Percentiles rank a stretch among this genome's conserved stretches.
Conservation (phyloP, 768 basidiomycete species). For the Termitomyces sp. region DNA sequence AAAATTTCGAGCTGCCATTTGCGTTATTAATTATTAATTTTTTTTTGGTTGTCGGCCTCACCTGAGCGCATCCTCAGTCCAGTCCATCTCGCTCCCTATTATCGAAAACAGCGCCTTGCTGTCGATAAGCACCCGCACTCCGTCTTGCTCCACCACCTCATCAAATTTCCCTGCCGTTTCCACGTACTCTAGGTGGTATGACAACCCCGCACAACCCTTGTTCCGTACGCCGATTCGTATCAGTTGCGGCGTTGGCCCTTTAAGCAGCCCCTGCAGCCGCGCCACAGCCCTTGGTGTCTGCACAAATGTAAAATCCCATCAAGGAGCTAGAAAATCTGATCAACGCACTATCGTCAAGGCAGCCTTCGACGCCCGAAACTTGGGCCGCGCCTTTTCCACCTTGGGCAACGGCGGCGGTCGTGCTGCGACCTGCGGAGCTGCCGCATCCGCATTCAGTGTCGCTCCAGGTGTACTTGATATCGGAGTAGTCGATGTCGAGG, state of each 20-base stretch:
- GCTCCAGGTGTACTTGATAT: conserved; percentile 25
- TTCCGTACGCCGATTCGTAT: conserved; percentile 95
- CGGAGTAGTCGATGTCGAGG: background rate
- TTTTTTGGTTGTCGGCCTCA: conserved; percentile 14
- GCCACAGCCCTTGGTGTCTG: conserved; percentile 79
- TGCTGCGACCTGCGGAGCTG: conserved; percentile 67
- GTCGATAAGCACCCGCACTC: conserved; percentile 90
- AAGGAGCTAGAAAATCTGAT: background rate
- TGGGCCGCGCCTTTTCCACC: conserved; percentile 56
- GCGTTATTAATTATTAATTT: too few relatives aligned
- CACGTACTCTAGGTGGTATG: conserved; percentile 94
- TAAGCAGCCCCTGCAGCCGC: conserved; percentile 66
- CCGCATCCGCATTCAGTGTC: conserved; percentile 48
- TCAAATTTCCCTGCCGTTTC: conserved; percentile 88
- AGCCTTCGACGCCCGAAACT: conserved; percentile 67
- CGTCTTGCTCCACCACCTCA: conserved; percentile 95
- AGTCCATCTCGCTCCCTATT: conserved; percentile 99
- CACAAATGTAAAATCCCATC: background rate
- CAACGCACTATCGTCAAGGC: conserved; percentile 65
- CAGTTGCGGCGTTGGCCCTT: conserved; percentile 83
- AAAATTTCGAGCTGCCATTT: conserved; percentile 63
- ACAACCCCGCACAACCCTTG: conserved; percentile 89
- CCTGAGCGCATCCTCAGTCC: conserved; percentile 91
- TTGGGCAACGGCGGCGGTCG: conserved; percentile 68
- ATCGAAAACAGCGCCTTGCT: conserved; percentile 96